phyloP scores from a whole-genome alignment of 371 early-diverging fungal genomes.

The Mucor mucedo region DNA sequence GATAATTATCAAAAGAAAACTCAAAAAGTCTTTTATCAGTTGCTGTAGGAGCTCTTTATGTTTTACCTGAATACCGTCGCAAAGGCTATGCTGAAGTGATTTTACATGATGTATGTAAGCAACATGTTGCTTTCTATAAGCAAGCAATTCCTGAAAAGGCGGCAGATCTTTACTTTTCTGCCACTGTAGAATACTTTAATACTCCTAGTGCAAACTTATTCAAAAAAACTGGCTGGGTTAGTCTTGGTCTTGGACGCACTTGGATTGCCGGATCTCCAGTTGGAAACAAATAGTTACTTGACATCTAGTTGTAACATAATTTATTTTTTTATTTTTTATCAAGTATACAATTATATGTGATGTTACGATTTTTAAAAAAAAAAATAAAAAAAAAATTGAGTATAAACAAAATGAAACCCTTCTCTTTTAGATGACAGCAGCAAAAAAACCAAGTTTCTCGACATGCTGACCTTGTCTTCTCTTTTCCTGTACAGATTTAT shows the following conservation, averaged over 20 bases:
- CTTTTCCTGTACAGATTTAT: slow-evolving; percentile 48
- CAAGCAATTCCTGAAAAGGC: not conserved
- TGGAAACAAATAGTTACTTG: not conserved
- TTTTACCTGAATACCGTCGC: slow-evolving; percentile 13
- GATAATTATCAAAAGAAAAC: not conserved
- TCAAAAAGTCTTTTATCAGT: not conserved
- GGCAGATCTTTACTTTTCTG: slow-evolving; percentile 7
- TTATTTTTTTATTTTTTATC: not conserved
- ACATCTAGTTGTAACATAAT: not conserved
- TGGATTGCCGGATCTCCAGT: not conserved
- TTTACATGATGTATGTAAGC: slow-evolving; percentile 3
- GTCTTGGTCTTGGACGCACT: slow-evolving; percentile 1
- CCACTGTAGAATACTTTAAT: slow-evolving; percentile 14
- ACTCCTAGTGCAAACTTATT: slow-evolving; percentile 11
- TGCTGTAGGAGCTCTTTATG: slow-evolving; percentile 19
- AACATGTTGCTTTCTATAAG: slow-evolving; percentile 5
- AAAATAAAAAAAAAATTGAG: not conserved
- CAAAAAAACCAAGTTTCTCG: slow-evolving; percentile 70
- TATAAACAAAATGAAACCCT: not conserved
- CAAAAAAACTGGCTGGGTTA: slow-evolving; percentile 12
- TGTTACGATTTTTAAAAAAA: not conserved
- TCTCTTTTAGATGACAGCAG: slow-evolving; percentile 44
- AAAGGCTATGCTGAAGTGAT: slow-evolving; percentile 15
- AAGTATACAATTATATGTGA: not conserved
- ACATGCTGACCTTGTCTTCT: slow-evolving; percentile 51